Evolutionary conservation across 257 asterid genomes (phyloP).

Genomic region (Lavandula angustifolia): DNA sequence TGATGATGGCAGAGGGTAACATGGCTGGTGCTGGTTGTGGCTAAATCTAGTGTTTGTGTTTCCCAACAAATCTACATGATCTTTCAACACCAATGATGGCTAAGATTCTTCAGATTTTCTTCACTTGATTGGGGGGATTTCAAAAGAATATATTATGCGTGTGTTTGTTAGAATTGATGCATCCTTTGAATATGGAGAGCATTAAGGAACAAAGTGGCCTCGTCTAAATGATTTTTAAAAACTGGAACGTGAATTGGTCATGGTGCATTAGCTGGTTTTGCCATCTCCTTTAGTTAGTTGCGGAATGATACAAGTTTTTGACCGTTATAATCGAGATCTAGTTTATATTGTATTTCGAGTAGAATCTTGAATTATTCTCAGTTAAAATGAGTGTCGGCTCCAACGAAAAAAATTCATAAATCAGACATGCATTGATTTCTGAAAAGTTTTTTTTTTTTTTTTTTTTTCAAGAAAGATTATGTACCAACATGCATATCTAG

Average conservation of each 20-base stretch:
- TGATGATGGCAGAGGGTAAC: constrained; percentile 27
- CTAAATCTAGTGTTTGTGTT: constrained; percentile 30
- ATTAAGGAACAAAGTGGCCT: constrained; percentile 17
- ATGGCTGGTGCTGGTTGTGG: constrained; percentile 22
- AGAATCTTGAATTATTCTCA: no score
- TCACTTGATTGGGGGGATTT: constrained; percentile 36
- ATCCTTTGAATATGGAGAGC: constrained; percentile 33
- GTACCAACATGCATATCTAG: neutral
- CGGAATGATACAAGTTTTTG: no score
- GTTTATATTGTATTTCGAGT: no score
- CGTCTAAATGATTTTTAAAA: neutral
- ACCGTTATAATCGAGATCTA: no score
- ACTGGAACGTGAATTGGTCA: constrained; percentile 17
- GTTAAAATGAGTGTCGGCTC: no score
- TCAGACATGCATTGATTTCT: constrained; percentile 3
- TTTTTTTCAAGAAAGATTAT: constrained; percentile 25
- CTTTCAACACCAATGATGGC: constrained; percentile 38
- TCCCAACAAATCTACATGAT: constrained; percentile 42
- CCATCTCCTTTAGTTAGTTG: neutral
- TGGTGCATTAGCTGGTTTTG: constrained; percentile 20
- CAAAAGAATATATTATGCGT: constrained; percentile 20
- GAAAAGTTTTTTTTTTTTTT: neutral
- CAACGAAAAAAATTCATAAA: no score
- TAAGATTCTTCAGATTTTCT: constrained; percentile 33
- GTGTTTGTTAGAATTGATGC: constrained; percentile 28